phyloP scores from a whole-genome alignment of 495 filamentous ascomycete genomes.

The Penicillium turbatum region DNA sequence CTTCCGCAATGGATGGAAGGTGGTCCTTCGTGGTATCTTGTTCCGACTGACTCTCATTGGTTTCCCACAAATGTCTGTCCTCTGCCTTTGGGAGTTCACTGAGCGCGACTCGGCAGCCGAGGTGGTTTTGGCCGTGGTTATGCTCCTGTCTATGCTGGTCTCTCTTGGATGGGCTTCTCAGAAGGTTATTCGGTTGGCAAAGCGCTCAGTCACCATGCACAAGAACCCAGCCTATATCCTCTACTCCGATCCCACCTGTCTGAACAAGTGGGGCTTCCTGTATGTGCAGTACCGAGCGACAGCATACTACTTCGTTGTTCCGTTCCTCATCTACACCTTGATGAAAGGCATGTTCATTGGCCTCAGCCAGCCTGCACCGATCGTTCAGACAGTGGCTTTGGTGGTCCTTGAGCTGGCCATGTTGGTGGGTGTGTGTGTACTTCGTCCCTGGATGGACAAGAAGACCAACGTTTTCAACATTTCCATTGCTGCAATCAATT shows the following conservation, averaged over 20 bases:
- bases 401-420: constrained; percentile 80
- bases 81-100: constrained; percentile 95
- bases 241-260: constrained; percentile 84
- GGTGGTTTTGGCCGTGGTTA: constrained; percentile 83
- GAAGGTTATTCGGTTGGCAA: constrained; percentile 86
- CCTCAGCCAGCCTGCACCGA: constrained; percentile 68
- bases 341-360: constrained; percentile 91
- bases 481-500: constrained; percentile 82
- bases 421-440: constrained; percentile 71
- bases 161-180: constrained; percentile 83
- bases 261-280: constrained; percentile 99
- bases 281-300: constrained; percentile 97
- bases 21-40: constrained; percentile 84
- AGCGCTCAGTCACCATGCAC: constrained; percentile 84
- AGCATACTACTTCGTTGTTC: constrained; percentile 94
- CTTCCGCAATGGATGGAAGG: constrained; percentile 87
- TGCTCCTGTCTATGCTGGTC: constrained; percentile 73
- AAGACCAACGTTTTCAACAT: constrained; percentile 98
- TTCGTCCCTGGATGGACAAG: constrained; percentile 99
- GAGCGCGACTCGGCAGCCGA: constrained; percentile 80
- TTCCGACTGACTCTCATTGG: constrained; percentile 89
- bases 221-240: constrained; percentile 96
- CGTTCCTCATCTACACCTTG: constrained; percentile 71
- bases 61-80: constrained; percentile 85
- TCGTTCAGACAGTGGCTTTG: constrained; percentile 77